A percentile compares a stretch with the other conserved stretches of the same genome.
Evolutionary conservation across 768 basidiomycete genomes (phyloP).

Genomic region (Lactarius hengduanensis): DNA sequence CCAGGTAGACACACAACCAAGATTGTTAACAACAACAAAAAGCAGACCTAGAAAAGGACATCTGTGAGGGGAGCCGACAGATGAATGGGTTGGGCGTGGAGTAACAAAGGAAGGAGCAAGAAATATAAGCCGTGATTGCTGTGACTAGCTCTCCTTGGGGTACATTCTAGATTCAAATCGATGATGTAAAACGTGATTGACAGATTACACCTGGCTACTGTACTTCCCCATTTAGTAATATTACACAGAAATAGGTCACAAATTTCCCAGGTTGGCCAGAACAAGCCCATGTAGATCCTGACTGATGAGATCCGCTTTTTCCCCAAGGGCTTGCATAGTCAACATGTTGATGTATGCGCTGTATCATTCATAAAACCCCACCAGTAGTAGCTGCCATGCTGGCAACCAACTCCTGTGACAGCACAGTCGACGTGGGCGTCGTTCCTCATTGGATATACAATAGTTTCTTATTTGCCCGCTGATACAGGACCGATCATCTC

Average conservation of each 20-base stretch:
- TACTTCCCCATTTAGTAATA: background rate
- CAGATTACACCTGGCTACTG: no score
- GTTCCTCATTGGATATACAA: background rate
- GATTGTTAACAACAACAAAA: constrained; percentile 45
- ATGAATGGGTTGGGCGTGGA: background rate
- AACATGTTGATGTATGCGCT: no score
- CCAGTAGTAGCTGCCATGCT: background rate
- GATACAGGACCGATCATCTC: background rate
- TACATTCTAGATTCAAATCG: background rate
- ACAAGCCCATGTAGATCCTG: no score
- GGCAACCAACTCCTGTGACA: background rate
- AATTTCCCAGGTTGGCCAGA: background rate
- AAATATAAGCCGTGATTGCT: background rate
- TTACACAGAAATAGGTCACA: background rate
- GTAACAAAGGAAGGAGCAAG: background rate
- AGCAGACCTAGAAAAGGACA: constrained; percentile 16
- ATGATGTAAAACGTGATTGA: constrained; percentile 2
- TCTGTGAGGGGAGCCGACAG: background rate
- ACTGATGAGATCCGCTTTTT: no score
- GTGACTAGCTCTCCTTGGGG: background rate
- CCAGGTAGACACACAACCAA: constrained; percentile 53
- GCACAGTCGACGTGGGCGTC: background rate
- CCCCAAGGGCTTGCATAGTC: background rate
- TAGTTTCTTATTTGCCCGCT: background rate
- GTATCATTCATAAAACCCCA: no score